These are phyloP conservation scores for Pichia sp. DNA, from an alignment of 1,139 yeast genomes.

Conservation along the genomic window DNA sequence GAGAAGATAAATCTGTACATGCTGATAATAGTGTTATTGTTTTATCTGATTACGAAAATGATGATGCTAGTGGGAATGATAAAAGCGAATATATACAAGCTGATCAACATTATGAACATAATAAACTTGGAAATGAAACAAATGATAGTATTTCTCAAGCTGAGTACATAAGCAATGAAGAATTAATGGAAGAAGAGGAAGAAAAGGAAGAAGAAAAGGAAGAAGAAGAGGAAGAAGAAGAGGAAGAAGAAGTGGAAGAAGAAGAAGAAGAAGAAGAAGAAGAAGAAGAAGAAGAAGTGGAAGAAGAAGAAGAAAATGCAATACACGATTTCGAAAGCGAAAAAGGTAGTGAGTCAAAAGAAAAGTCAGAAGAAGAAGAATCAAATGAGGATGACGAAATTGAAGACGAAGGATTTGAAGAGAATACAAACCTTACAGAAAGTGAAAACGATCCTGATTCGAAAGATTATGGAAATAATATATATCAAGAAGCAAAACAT, in stretches of 20 bases:
- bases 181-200: neutral
- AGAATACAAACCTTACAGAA: neutral
- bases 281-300: neutral
- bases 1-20: neutral
- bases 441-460: too few species aligned
- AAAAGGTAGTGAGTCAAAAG: neutral
- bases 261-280: neutral
- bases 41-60: slow-evolving; percentile 3
- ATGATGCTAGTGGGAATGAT: too few species aligned
- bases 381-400: neutral
- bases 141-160: neutral
- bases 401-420: neutral
- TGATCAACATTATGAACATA: neutral
- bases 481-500: neutral
- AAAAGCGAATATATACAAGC: neutral
- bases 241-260: neutral
- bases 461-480: neutral
- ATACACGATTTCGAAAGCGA: neutral
- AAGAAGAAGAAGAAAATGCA: neutral
- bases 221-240: neutral
- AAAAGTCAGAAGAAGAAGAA: neutral
- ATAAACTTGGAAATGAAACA: neutral
- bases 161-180: neutral
- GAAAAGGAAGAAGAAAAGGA: neutral
- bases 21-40: slow-evolving; percentile 5